Evolutionary conservation across 129 eudicot genomes (phyloP), one percentile per base, ranked within the genome.

Genomic region (Chrysanthemum seticuspe): DNA sequence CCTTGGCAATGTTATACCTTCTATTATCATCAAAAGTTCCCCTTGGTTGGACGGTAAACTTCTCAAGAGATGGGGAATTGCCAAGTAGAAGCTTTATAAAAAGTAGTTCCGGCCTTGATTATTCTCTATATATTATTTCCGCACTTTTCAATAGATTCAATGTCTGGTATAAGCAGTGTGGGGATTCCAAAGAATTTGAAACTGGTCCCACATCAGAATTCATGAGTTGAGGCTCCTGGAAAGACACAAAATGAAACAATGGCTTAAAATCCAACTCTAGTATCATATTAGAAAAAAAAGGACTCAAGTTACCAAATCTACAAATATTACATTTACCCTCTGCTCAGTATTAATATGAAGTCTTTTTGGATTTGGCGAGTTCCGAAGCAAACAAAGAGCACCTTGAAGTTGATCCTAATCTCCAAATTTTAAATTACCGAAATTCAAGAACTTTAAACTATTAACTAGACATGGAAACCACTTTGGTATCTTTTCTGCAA

Each of bases 381-480:
- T 72, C 21, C 25, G 60, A 72, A 76, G 69, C 70, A 69, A 9
- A 64, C 71, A 52, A 16, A 74, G 64, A 64, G 75, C 74, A 58
- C 69, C 23, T 14, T 10, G 62, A 72, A 72, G 62, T 65, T 71
- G 73, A 48, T 48, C 68, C 62, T 40, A 56, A 66, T 71, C 73
- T 44, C 54, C 27, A 49, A 68, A 6, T 57, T 27, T 29, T 31
- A 68, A 57, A 18, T 52, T 23, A 25, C 2, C 1, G 25, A 68
- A 16, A 29, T 14, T 0, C 27, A 67, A n/a, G 0, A 1, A 0
- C 15, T 27, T 47, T 59, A 76, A 47, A 10, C 53, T 4, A 29
- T 59, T 59, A 27, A 49, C 54, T 5, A 29, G 5, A 4, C 29
- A 18, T 9, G 70, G 70, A 68, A 67, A 61, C 64, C 71, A 51